A percentile compares a stretch with the other conserved stretches of the same genome.
Conservation (phyloP, 2,329 filamentous ascomycete species). For the Alternaria brassicicola region DNA sequence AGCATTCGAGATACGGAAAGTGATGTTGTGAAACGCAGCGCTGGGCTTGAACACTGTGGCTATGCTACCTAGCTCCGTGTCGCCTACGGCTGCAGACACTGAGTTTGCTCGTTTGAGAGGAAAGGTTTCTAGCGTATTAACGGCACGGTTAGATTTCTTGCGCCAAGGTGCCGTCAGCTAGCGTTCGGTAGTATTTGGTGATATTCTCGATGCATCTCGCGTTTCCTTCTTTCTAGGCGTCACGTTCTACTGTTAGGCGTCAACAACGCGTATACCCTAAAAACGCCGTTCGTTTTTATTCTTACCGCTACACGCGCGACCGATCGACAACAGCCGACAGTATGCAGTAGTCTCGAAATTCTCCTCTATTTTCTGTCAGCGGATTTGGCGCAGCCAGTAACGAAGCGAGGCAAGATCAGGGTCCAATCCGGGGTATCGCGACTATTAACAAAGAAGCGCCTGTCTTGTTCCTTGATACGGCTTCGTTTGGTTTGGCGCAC, state of each 20-base stretch:
- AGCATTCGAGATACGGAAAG: not conserved
- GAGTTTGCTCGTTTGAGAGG: not conserved
- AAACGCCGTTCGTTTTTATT: not conserved
- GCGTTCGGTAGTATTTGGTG: not conserved
- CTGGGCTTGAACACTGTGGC: not conserved
- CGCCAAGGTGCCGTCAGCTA: not conserved
- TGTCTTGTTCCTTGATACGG: not conserved
- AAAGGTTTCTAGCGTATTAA: not conserved
- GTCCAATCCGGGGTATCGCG: not conserved
- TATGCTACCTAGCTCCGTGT: not conserved
- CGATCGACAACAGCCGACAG: not conserved
- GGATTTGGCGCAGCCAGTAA: not conserved
- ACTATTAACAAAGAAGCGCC: not conserved
- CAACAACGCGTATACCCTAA: not conserved
- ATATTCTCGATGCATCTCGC: not conserved
- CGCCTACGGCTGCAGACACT: not conserved
- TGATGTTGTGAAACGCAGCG: not conserved
- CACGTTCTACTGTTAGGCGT: not conserved
- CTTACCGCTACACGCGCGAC: not conserved
- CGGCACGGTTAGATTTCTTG: not conserved
- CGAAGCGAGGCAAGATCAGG: not conserved
- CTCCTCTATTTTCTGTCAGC: not conserved
- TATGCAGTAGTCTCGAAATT: not conserved
- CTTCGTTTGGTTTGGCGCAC: not conserved
- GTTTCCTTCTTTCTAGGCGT: not conserved